Conservation (phyloP, 2,329 filamentous ascomycete genomes). For the Calonectria pteridis region DNA sequence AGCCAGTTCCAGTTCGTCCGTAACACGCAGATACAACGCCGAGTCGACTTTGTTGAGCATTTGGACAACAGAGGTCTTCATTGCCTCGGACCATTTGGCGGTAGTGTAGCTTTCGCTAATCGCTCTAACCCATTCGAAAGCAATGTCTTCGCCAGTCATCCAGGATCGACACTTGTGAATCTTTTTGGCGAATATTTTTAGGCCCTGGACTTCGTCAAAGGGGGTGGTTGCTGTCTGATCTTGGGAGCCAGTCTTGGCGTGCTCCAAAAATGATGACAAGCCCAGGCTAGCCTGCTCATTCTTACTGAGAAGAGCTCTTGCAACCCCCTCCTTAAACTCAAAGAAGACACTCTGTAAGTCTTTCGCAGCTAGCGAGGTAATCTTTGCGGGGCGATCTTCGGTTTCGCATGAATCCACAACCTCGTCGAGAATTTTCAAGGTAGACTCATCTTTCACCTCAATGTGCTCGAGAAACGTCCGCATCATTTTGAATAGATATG, state of each 20-base stretch:
- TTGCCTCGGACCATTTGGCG: slow-evolving; percentile 68
- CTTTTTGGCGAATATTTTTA: slow-evolving; percentile 64
- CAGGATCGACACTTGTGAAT: slow-evolving; percentile 59
- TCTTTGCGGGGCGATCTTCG: slow-evolving; percentile 63
- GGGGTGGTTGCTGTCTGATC: slow-evolving; percentile 59
- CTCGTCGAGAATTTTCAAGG: slow-evolving; percentile 60
- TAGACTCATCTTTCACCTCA: slow-evolving; percentile 63
- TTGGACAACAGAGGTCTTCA: slow-evolving; percentile 69
- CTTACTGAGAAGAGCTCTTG: slow-evolving; percentile 65
- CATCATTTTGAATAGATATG: slow-evolving; percentile 67
- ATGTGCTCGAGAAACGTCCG: slow-evolving; percentile 68
- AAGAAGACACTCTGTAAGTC: slow-evolving; percentile 64
- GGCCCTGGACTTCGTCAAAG: slow-evolving; percentile 66
- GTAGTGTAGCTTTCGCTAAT: slow-evolving; percentile 64
- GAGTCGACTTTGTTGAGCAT: slow-evolving; percentile 67
- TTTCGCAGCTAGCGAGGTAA: slow-evolving; percentile 59
- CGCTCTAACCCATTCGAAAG: slow-evolving; percentile 68
- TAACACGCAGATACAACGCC: slow-evolving; percentile 61
- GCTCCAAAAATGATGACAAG: slow-evolving; percentile 73
- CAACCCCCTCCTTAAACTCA: slow-evolving; percentile 66
- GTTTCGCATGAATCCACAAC: slow-evolving; percentile 65
- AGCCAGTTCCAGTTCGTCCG: slow-evolving; percentile 55
- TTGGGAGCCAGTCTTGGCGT: slow-evolving; percentile 69
- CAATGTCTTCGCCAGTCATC: slow-evolving; percentile 68
- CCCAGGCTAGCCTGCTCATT: slow-evolving; percentile 65